Evolutionary conservation across 225 moss, liverwort and hornwort species (phyloP), one percentile per base, ranked within the genome.

Genomic region (Marchantia paleacea): DNA sequence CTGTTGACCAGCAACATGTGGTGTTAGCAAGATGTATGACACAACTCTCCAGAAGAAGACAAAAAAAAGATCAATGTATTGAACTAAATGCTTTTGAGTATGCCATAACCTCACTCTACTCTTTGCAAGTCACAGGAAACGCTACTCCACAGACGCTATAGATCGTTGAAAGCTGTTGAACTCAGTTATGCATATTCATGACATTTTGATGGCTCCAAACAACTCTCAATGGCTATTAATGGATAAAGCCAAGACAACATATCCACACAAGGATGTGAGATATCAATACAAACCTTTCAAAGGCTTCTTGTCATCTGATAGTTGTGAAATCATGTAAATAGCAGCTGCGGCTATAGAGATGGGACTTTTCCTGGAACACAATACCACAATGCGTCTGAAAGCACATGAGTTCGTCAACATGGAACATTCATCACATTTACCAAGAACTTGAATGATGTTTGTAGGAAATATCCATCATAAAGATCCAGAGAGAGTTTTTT

Each of bases 301-400:
- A 75, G 91, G 80, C 55, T 92, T 92, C 73, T 93, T 95, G 20
- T 93, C 95, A 78, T 88, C 91, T 29, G 92, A 92, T 24, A 95
- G 92, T 76, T 91, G 92, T 51, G 95, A 95, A 54, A 95, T 93
- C 95, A 95, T 95, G 69, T 95, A 95, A 53, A 95, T 95, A 30
- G 91, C 93, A 79, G 95, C 93, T 55, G 95, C 93, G 64, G 95
- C 95, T 69, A 92, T 92, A 54, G 95, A 93, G 69, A 95, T 93
- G 64, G 93, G 95, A 83, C 95, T 93, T 80, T 93, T 95, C 78
- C 95, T 95, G 88, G 83, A 90, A 28, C 30, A 69, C 24, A 39
- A 68, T 39, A 39, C 39, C 68, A 68, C 7, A 31, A n/a, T 15
- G 11, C 55, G 29, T 75, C 12, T 60, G 11, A 60, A 14, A 14